Conservation (phyloP, 2,329 filamentous ascomycete genomes). For the Grosmannia penicillata region DNA sequence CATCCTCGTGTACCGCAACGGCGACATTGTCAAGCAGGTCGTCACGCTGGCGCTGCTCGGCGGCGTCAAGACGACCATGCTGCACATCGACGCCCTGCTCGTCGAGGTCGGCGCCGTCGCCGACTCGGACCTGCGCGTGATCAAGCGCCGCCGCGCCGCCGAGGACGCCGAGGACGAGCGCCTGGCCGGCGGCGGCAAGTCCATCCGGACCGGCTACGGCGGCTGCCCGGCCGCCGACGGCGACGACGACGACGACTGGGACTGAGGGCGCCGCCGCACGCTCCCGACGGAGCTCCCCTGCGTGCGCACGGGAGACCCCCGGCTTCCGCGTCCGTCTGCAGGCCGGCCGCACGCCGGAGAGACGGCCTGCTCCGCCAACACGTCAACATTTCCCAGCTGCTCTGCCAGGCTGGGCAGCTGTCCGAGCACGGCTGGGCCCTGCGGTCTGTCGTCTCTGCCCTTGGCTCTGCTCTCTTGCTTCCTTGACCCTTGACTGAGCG, state of each 20-base stretch:
- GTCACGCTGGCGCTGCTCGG: conserved; percentile 75
- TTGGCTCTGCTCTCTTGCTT: too few relatives aligned
- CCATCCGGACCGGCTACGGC: conserved; percentile 11
- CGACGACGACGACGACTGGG: conserved; percentile 18
- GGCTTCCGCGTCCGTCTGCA: too few relatives aligned
- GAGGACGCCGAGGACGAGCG: conserved; percentile 47
- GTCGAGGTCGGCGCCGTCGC: conserved; percentile 70
- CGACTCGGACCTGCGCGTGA: conserved; percentile 63
- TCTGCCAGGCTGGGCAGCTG: too few relatives aligned
- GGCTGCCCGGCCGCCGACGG: conserved; percentile 10
- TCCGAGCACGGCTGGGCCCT: too few relatives aligned
- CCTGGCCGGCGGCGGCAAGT: conserved; percentile 28
- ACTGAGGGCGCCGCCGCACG: conserved; percentile 4
- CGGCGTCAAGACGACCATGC: conserved; percentile 54
- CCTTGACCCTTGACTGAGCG: too few relatives aligned
- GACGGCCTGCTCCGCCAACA: too few relatives aligned
- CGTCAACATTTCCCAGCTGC: too few relatives aligned
- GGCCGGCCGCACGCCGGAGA: too few relatives aligned
- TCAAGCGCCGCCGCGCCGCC: conserved; percentile 43
- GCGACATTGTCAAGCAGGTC: conserved; percentile 80
- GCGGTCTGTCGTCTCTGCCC: too few relatives aligned
- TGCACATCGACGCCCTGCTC: conserved; percentile 67
- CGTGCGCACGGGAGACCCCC: too few relatives aligned
- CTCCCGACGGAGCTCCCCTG: neutral
- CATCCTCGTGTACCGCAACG: conserved; percentile 81